Evolutionary conservation across 805 yeast species (phyloP), one percentile per base, ranked within the genome.

Genomic region (Saccharomycopsis fermentans): DNA sequence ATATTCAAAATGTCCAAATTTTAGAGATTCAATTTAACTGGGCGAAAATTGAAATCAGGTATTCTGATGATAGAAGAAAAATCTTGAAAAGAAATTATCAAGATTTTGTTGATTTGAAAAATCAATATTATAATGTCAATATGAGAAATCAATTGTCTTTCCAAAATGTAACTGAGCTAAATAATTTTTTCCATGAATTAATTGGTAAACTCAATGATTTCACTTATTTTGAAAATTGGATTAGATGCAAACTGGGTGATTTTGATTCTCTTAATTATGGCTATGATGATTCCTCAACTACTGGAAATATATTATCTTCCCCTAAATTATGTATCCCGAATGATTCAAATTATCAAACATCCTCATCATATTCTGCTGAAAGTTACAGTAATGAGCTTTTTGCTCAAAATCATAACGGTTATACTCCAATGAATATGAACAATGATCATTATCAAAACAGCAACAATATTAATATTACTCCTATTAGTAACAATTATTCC

Each of bases 81-180:
- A 72, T 73, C 55, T 65, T 79, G 21, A 74, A 80, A 61, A 70
- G 82, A 17, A 79, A 74, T 65, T 80, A 78, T 63, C 79, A 77
- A 64, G 83, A 79, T 62, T 78, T 80, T 57, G 76, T 77, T 65
- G 74, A 75, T 55, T 65, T 79, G 24, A 67, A 73, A 19, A 55
- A 69, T 19, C 63, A 76, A 26, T 63, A 71, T 26, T 67, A 67
- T 37, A 58, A 61, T 36, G 40, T 69, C 56, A 55, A 59, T 32
- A 37, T 51, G 4, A 51, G 35, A 39, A 57, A 58, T 16, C 50
- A 43, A 19, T 47, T 59, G 14, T 55, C 54, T 9, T 55, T 54
- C 17, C 69, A 70, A 60, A 66, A 81, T 56, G 74, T 79, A 57
- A 71, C 71, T 39, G 72, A 71, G 17, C 63, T 79, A 60, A 71